Percentiles rank a stretch among this genome's conserved stretches.
Evolutionary conservation across 805 yeast genomes (phyloP).

Genomic region (Candida khao-thaluensis): DNA sequence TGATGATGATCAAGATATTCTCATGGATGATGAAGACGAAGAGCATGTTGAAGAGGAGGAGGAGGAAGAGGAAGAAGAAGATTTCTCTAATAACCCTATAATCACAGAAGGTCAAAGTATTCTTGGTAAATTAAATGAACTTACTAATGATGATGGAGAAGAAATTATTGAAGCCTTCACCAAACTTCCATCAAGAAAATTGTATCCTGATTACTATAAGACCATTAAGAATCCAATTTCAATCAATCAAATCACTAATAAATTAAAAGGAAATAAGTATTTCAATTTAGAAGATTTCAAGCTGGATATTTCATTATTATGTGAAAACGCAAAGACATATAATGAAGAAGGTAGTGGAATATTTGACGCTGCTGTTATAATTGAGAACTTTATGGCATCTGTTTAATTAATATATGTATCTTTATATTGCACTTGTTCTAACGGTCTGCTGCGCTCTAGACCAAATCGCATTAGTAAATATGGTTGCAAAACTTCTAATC

Average conservation of each 20-base stretch:
- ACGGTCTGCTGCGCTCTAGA: no score
- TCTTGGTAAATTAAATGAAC: slow-evolving; percentile 41
- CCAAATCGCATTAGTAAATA: no score
- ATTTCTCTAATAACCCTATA: slow-evolving; percentile 18
- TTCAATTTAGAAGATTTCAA: slow-evolving; percentile 47
- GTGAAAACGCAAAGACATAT: slow-evolving; percentile 67
- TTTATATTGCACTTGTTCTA: no score
- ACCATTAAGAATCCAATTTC: slow-evolving; percentile 62
- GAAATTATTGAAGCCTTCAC: slow-evolving; percentile 47
- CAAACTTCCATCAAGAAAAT: slow-evolving; percentile 65
- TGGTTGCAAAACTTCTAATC: no score
- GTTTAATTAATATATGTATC: not conserved
- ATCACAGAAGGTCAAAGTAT: slow-evolving; percentile 31
- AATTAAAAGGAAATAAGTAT: slow-evolving; percentile 38
- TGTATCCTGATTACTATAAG: slow-evolving; percentile 84
- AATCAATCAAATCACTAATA: slow-evolving; percentile 52
- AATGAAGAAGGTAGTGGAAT: slow-evolving; percentile 71
- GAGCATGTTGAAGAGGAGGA: slow-evolving; percentile 15
- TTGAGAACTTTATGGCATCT: slow-evolving; percentile 35
- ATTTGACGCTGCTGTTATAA: slow-evolving; percentile 53
- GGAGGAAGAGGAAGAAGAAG: slow-evolving; percentile 18
- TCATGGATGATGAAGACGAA: slow-evolving; percentile 16
- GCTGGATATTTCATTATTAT: slow-evolving; percentile 65
- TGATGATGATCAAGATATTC: slow-evolving; percentile 1
- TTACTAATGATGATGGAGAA: slow-evolving; percentile 46